These are phyloP conservation scores for Petunia secreta DNA, from an alignment of 257 asterid genomes.

Conservation along the genomic window DNA sequence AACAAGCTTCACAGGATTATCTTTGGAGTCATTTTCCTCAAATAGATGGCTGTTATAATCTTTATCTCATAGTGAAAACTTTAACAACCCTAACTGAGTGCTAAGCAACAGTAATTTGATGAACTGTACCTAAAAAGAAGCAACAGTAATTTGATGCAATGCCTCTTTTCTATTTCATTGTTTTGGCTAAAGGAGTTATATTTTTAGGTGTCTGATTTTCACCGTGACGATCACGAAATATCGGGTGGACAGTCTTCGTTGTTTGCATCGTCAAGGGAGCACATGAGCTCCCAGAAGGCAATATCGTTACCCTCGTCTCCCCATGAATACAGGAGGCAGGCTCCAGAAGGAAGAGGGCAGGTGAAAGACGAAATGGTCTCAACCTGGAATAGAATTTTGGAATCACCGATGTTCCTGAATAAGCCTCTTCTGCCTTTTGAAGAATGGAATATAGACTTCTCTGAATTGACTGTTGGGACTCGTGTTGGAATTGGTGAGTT, in stretches of 20 bases:
- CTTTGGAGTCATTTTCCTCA: conserved; percentile 8
- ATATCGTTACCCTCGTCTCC: conserved; percentile 97
- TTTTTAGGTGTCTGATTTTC: conserved; percentile 38
- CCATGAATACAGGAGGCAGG: conserved; percentile 70
- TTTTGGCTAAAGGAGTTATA: background rate
- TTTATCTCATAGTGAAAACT: background rate
- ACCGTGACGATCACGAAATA: conserved; percentile 37
- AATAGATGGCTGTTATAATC: background rate
- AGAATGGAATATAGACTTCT: conserved; percentile 94
- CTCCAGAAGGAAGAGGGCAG: conserved; percentile 43
- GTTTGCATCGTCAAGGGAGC: conserved; percentile 40
- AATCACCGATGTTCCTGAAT: conserved; percentile 74
- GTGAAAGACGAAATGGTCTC: conserved; percentile 66
- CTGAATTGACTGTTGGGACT: conserved; percentile 88
- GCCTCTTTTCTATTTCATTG: background rate
- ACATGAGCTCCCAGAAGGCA: conserved; percentile 55
- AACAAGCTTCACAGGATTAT: background rate
- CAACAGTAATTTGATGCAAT: conserved; percentile 3
- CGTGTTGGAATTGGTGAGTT: conserved; percentile 95
- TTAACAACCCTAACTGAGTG: background rate
- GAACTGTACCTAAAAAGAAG: background rate
- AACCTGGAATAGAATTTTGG: conserved; percentile 87
- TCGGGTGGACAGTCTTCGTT: conserved; percentile 43
- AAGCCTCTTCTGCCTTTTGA: conserved; percentile 82
- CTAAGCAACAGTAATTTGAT: background rate